phyloP scores from a whole-genome alignment of 116 monocot genomes.

The Posidonia oceanica region DNA sequence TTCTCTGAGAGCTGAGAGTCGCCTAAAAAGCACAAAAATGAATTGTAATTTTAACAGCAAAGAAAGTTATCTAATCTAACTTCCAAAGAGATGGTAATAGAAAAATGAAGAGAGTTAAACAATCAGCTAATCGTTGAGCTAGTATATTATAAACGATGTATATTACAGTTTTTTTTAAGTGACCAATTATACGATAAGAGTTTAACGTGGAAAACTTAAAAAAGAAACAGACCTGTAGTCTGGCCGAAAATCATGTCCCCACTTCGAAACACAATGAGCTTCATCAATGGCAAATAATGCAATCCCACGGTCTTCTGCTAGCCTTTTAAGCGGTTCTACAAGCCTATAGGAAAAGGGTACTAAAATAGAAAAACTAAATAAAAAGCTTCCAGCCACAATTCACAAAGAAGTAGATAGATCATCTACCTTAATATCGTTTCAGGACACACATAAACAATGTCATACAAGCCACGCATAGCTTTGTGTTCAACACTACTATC shows the following conservation, averaged over 20 bases:
- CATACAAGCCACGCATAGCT: conserved; percentile 83
- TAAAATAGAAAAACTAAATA: conserved; percentile 1
- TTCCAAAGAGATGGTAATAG: neutral
- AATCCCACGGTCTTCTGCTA: conserved; percentile 80
- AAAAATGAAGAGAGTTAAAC: neutral
- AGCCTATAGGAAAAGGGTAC: conserved; percentile 30
- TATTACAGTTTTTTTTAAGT: neutral
- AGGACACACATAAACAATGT: conserved; percentile 88
- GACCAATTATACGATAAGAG: neutral
- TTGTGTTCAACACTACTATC: conserved; percentile 71
- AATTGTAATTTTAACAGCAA: neutral
- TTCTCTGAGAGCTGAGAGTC: conserved; percentile 71
- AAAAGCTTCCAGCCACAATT: neutral
- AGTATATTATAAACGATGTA: neutral
- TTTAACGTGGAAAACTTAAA: neutral
- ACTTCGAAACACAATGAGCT: conserved; percentile 96
- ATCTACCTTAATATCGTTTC: conserved; percentile 82
- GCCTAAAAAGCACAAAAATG: conserved; percentile 22
- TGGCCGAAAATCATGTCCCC: conserved; percentile 99
- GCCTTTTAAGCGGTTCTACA: conserved; percentile 69
- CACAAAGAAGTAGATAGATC: conserved; percentile 2
- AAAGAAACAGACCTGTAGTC: conserved; percentile 59
- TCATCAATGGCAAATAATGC: conserved; percentile 98
- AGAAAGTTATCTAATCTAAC: neutral
- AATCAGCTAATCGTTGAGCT: neutral